phyloP scores from a whole-genome alignment of 306 rosid species.

The Quercus cerris region DNA sequence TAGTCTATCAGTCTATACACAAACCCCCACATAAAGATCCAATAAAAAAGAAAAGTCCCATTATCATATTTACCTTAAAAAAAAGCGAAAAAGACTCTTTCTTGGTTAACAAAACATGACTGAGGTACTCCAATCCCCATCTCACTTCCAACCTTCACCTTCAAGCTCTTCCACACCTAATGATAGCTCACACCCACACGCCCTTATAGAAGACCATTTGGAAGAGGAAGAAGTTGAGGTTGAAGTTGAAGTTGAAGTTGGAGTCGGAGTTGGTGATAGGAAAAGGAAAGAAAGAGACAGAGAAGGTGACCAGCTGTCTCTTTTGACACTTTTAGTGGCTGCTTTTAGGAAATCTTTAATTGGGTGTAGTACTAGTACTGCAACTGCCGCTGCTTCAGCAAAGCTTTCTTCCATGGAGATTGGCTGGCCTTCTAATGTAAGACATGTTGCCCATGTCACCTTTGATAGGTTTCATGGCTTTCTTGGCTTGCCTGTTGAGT shows the following conservation, averaged over 20 bases:
- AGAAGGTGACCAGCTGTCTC: slow-evolving; percentile 76
- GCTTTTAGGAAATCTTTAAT: slow-evolving; percentile 84
- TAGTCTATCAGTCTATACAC: not conserved
- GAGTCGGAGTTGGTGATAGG: slow-evolving; percentile 29
- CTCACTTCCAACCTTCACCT: slow-evolving; percentile 73
- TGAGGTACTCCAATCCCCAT: slow-evolving; percentile 72
- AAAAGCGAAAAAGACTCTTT: slow-evolving; percentile 18
- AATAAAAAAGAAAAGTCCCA: slow-evolving; percentile 6
- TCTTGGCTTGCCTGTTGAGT: slow-evolving; percentile 95
- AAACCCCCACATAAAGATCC: slow-evolving; percentile 18
- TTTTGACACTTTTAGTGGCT: slow-evolving; percentile 66
- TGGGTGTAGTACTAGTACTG: slow-evolving; percentile 47
- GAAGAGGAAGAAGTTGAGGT: slow-evolving; percentile 16
- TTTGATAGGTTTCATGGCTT: slow-evolving; percentile 97
- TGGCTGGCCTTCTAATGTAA: slow-evolving; percentile 93
- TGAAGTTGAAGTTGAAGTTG: slow-evolving; percentile 18
- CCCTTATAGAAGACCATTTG: slow-evolving; percentile 51
- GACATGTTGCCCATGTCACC: slow-evolving; percentile 95
- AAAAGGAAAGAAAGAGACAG: slow-evolving; percentile 57
- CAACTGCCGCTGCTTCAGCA: not conserved
- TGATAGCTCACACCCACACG: slow-evolving; percentile 56
- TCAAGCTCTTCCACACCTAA: slow-evolving; percentile 67
- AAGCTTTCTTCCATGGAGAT: slow-evolving; percentile 80
- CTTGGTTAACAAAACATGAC: slow-evolving; percentile 51
- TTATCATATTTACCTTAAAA: not conserved